Evolutionary conservation across 2,329 filamentous ascomycete species (phyloP).

Genomic region (Colletotrichum spaethianum): DNA sequence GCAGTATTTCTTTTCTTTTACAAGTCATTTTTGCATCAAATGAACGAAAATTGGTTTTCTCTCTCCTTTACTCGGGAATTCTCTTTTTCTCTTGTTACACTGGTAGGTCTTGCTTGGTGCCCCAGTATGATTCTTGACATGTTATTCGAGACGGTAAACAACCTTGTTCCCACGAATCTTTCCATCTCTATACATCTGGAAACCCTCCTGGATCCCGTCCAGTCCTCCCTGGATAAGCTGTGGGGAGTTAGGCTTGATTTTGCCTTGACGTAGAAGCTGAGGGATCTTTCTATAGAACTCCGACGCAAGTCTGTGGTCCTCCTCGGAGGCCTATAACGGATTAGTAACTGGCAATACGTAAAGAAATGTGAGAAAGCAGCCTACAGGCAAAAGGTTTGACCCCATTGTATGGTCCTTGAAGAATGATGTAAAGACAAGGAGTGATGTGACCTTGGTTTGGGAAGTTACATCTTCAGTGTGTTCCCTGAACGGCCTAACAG

Average conservation of each 20-base stretch:
- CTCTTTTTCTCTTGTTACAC: background rate
- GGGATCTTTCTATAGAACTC: background rate
- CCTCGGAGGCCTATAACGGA: background rate
- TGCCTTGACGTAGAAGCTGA: background rate
- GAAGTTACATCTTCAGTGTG: background rate
- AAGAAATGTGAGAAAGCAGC: background rate
- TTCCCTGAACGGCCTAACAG: constrained; percentile 1
- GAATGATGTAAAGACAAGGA: background rate
- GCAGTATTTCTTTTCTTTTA: background rate
- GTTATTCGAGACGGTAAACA: background rate
- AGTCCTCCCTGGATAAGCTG: constrained; percentile 1
- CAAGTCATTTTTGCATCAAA: background rate
- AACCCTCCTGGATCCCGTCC: background rate
- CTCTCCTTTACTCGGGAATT: background rate
- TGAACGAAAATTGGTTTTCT: background rate
- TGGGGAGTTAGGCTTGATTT: background rate
- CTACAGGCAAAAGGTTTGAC: constrained; percentile 3
- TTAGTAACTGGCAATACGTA: background rate
- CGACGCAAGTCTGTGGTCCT: constrained; percentile 1
- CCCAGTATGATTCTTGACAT: background rate
- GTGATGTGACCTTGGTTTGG: background rate
- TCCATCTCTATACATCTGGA: constrained; percentile 1
- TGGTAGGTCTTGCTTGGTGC: background rate
- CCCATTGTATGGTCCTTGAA: background rate
- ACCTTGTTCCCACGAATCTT: background rate